Percentiles rank a stretch among this genome's conserved stretches.
Conservation (phyloP, 306 rosid genomes). For the Fagus crenata region DNA sequence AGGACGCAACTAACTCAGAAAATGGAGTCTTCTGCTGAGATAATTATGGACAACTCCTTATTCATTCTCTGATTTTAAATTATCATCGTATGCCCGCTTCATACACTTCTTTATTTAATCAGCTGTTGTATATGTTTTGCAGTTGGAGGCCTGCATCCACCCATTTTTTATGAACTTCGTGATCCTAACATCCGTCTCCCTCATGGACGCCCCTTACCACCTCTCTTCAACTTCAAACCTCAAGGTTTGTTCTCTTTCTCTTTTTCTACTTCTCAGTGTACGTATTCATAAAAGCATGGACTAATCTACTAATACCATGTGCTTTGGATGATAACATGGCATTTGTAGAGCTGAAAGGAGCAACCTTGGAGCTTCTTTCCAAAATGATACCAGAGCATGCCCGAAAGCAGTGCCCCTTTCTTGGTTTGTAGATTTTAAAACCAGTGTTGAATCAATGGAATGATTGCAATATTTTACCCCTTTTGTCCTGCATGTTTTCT, state of each 20-base stretch:
- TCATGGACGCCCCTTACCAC: slow-evolving; percentile 60
- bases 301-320: background rate
- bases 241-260: slow-evolving; percentile 43
- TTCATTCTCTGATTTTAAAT: background rate
- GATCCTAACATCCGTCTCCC: slow-evolving; percentile 62
- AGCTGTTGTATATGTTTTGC: background rate
- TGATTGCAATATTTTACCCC: background rate
- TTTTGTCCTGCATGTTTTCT: slow-evolving; percentile 14
- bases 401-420: slow-evolving; percentile 57
- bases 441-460: slow-evolving; percentile 14
- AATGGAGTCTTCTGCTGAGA: background rate
- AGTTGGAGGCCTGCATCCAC: slow-evolving; percentile 62
- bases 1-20: background rate
- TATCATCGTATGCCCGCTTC: background rate
- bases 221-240: slow-evolving; percentile 69
- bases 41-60: background rate
- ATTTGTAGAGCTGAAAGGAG: slow-evolving; percentile 60
- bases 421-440: slow-evolving; percentile 35
- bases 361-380: slow-evolving; percentile 54
- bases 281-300: background rate
- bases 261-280: background rate
- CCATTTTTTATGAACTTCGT: slow-evolving; percentile 70
- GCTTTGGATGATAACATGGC: background rate
- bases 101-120: background rate
- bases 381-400: slow-evolving; percentile 64